phyloP scores from a whole-genome alignment of 345 rosid species.

The Pugionium cornutum region DNA sequence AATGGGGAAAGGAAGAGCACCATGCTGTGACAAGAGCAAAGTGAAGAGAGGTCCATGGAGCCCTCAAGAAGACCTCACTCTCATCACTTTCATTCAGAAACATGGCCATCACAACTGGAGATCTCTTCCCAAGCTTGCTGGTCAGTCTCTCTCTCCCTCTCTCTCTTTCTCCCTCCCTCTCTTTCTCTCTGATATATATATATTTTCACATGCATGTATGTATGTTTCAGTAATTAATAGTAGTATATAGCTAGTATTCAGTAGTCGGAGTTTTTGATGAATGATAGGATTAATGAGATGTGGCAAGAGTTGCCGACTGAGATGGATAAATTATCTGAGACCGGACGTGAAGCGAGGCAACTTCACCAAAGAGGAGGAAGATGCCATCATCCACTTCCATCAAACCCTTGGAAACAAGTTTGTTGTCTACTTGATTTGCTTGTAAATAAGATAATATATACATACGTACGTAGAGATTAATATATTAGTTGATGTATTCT shows the following conservation, averaged over 20 bases:
- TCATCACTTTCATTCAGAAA: conserved; percentile 72
- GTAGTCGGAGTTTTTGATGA: conserved; percentile 1
- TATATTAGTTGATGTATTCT: not conserved
- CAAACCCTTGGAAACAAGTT: conserved; percentile 76
- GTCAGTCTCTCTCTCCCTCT: conserved; percentile 40
- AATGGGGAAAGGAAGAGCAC: conserved; percentile 90
- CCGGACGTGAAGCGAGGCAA: conserved; percentile 47
- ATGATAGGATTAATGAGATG: conserved; percentile 66
- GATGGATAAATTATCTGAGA: conserved; percentile 71
- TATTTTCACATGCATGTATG: not conserved
- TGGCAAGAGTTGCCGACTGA: conserved; percentile 14
- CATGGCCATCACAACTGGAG: conserved; percentile 95
- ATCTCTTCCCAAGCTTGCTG: conserved; percentile 88
- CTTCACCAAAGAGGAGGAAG: conserved; percentile 61
- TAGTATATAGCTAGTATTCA: not conserved
- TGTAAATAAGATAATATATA: not conserved
- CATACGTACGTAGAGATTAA: not conserved
- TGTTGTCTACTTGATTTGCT: conserved; percentile 7
- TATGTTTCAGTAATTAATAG: not conserved
- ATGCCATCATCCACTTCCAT: conserved; percentile 61
- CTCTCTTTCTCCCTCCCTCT: not conserved
- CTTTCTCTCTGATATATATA: not conserved
- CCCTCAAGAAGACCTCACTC: conserved; percentile 79
- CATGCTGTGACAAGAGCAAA: conserved; percentile 80
- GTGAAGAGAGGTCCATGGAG: conserved; percentile 99